phyloP scores from a whole-genome alignment of 306 rosid species.

The Luffa aegyptiaca region DNA sequence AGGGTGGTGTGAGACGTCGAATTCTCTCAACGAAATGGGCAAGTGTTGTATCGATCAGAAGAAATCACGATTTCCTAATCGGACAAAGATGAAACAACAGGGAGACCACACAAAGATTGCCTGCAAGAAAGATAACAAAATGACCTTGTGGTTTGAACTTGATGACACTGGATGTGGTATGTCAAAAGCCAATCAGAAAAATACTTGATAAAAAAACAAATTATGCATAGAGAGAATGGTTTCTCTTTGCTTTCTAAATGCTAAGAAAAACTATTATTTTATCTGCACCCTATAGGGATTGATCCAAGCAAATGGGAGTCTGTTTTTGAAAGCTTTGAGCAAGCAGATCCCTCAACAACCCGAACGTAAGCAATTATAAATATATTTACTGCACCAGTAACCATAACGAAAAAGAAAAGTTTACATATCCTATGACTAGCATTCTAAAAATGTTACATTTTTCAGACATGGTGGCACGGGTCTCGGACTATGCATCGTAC shows the following conservation, averaged over 20 bases:
- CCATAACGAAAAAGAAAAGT: not conserved
- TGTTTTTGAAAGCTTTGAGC: constrained; percentile 98
- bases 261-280: not conserved
- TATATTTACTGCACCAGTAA: no score
- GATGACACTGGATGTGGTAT: constrained; percentile 96
- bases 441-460: constrained; percentile 4
- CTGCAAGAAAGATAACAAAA: constrained; percentile 48
- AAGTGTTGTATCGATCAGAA: constrained; percentile 44
- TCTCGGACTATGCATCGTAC: constrained; percentile 93
- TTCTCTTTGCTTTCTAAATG: not conserved
- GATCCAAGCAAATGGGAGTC: constrained; percentile 96
- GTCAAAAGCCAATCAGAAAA: constrained; percentile 7
- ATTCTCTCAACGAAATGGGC: constrained; percentile 21
- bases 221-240: not conserved
- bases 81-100: constrained; percentile 52
- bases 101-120: constrained; percentile 41
- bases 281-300: constrained; percentile 42
- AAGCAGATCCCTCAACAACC: constrained; percentile 98
- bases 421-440: not conserved
- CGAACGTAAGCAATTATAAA: constrained; percentile 51
- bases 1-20: constrained; percentile 71
- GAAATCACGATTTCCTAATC: constrained; percentile 38
- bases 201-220: not conserved
- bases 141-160: constrained; percentile 88
- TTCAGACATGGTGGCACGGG: constrained; percentile 99